A percentile compares a stretch with the other conserved stretches of the same genome.
Conservation (phyloP, 1,284 basidiomycete genomes). For the Austropuccinia psidii region DNA sequence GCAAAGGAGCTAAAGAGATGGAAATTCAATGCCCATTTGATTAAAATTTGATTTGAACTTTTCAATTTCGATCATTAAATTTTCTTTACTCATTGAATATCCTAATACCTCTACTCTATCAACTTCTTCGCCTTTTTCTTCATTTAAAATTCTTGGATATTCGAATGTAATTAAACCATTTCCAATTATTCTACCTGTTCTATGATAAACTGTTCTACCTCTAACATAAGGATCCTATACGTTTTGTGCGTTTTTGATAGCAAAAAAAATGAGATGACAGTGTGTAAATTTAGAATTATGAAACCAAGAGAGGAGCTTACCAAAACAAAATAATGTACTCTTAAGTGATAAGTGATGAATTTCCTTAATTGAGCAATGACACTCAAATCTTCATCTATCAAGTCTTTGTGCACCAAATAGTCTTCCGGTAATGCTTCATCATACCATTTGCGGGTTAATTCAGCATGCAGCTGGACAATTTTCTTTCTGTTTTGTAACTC, state of each 20-base stretch:
- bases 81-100: slow-evolving; percentile 23
- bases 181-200: slow-evolving; percentile 21
- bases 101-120: slow-evolving; percentile 7
- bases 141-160: not conserved
- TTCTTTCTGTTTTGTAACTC: slow-evolving; percentile 8
- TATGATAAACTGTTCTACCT: slow-evolving; percentile 23
- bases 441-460: slow-evolving; percentile 15
- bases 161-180: slow-evolving; percentile 29
- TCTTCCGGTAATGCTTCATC: not conserved
- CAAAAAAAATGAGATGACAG: not conserved
- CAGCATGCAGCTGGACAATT: not conserved
- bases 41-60: not conserved
- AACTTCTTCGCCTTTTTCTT: not conserved
- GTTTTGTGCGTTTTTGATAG: not conserved
- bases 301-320: not conserved
- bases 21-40: not conserved
- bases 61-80: slow-evolving; percentile 11
- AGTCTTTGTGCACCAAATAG: not conserved
- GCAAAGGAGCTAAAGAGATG: not conserved
- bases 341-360: slow-evolving; percentile 9
- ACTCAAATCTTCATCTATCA: slow-evolving; percentile 4
- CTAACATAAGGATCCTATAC: slow-evolving; percentile 22
- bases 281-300: not conserved
- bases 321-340: slow-evolving; percentile 31
- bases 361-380: not conserved